Base-by-base conservation (phyloP, 148 eudicot genomes). In the Gaultheria prostrata region DNA sequence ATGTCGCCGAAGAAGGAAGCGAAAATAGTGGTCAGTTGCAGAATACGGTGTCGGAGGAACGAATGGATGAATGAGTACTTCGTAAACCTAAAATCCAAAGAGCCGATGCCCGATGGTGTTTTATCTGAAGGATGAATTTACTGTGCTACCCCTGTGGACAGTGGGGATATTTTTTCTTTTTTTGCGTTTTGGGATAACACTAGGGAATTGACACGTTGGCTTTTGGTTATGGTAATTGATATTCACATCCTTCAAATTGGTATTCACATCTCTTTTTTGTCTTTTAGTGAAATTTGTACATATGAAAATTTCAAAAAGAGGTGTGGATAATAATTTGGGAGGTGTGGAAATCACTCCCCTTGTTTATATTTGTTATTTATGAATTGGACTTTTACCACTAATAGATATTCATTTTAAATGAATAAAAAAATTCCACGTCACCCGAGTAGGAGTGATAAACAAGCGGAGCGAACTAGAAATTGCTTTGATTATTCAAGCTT, bases 91-190 rank as follows among this genome's bases (percentile, higher is more conserved):
- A 79, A 57, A 79, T 63, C 81, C 56, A 10, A n/a, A 0, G 15
- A 18, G 78, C 39, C 73, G 81, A 30, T 4, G 57, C 53, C 39
- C 73, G 81, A 9, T 33, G 48, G 24, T 21, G 14, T 56, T 79
- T 69, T 69, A 79, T 79, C 81, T 56, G 46, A 45, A 56, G 28
- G 14, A 24, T 35, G 28, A 56, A 79, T 32, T 56, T 20, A 78
- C 80, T 1, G 5, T 18, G 21, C 20, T 78, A 18, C 80, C 65
- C 80, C n/a, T 53, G 6, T 2, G 24, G 53, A 30, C 53, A n/a
- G n/a, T 50, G 14, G 53, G 53, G 53, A 50, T 39, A 17, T 54
- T 54, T 54, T 15, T 54, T 54, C 18, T 15, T 54, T 12, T 51
- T 13, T 3, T 54, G 4, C 0, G 0, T 1, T 4, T 0, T 3